phyloP scores from a whole-genome alignment of 2,329 filamentous ascomycete genomes.

The Beauveria australis region DNA sequence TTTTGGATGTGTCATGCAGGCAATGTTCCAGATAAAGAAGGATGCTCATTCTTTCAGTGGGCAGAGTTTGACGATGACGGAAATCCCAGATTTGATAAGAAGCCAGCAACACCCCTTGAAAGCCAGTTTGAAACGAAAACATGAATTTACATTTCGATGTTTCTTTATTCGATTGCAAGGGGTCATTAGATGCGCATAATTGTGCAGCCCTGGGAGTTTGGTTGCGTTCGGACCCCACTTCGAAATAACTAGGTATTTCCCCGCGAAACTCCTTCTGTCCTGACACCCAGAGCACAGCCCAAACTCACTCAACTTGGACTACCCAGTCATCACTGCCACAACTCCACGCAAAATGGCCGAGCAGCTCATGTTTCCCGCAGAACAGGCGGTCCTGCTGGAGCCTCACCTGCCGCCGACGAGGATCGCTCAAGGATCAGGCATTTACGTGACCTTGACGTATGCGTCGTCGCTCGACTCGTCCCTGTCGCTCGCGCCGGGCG shows the following conservation, averaged over 20 bases:
- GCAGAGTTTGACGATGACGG: constrained; percentile 82
- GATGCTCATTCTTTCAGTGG: constrained; percentile 77
- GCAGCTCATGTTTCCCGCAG: constrained; percentile 24
- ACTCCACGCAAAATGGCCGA: constrained; percentile 23
- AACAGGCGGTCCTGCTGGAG: constrained; percentile 25
- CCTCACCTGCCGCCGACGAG: constrained; percentile 23
- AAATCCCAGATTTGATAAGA: constrained; percentile 41
- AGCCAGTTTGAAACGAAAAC: background rate
- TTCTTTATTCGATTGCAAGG: background rate
- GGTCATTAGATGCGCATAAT: background rate
- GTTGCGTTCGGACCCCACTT: background rate
- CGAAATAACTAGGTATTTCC: background rate
- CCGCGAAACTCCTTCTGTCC: background rate
- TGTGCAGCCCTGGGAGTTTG: background rate
- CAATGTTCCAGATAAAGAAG: constrained; percentile 58
- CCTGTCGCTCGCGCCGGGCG: constrained; percentile 66
- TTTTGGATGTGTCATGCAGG: constrained; percentile 91
- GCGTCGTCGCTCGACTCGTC: constrained; percentile 82
- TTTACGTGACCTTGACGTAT: constrained; percentile 74
- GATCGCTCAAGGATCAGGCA: constrained; percentile 17
- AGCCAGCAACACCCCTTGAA: background rate
- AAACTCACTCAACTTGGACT: no score
- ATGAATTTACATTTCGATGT: background rate
- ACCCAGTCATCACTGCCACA: background rate
- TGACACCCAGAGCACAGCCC: no score